Percentiles rank a stretch among this genome's conserved stretches.
Evolutionary conservation across 2,329 filamentous ascomycete genomes (phyloP).

Genomic region (Colletotrichum magnum): DNA sequence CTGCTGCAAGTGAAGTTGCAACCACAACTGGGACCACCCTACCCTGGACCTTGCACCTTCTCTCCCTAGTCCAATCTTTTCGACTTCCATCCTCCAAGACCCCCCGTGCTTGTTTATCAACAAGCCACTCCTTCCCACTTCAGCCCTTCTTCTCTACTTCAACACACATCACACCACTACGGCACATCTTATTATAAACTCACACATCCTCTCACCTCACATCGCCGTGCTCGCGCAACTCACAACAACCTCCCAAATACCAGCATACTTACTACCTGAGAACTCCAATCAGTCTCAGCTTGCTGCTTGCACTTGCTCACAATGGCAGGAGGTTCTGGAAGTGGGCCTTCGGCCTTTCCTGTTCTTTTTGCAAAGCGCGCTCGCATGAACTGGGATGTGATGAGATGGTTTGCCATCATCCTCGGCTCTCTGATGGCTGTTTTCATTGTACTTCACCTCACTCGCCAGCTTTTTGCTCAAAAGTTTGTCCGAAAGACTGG

Average conservation of each 20-base stretch:
- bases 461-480: constrained; percentile 8
- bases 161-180: too few species aligned
- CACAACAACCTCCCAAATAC: background rate
- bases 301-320: background rate
- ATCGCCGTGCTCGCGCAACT: too few species aligned
- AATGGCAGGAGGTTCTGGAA: constrained; percentile 30
- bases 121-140: background rate
- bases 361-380: constrained; percentile 37
- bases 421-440: constrained; percentile 24
- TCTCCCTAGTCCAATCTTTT: background rate
- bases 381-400: constrained; percentile 45
- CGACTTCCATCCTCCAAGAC: background rate
- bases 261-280: background rate
- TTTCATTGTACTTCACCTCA: constrained; percentile 37
- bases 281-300: background rate
- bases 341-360: constrained; percentile 19
- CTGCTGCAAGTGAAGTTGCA: constrained; percentile 3
- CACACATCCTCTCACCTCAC: constrained; percentile 5
- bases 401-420: constrained; percentile 43
- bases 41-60: constrained; percentile 4
- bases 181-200: constrained; percentile 23
- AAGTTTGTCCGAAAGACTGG: constrained; percentile 26
- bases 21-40: background rate
- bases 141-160: background rate
- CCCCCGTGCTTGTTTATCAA: constrained; percentile 9